Base-by-base conservation (phyloP, 805 yeast species). In the Saccharomycopsis javanensis region DNA sequence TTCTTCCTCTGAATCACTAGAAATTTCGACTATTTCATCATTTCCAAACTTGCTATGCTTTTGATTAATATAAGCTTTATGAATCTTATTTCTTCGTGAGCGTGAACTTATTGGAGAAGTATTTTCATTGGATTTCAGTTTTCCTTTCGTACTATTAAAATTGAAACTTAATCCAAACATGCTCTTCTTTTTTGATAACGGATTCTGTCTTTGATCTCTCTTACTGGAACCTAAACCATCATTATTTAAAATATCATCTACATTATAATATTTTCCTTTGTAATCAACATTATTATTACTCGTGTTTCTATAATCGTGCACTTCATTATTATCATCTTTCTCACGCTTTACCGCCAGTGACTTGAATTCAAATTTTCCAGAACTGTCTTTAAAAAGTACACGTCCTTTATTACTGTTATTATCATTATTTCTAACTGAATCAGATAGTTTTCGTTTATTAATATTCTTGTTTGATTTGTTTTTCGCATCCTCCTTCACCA, bases 401-500 rank as follows among this genome's bases (percentile, higher is more conserved):
- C 30, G 23, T 5, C 42, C 31, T 18, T 28, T 27, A 30, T 50
- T 34, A 28, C 34, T 57, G 51, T 52, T 53, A 54, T 38, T 45
- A 38, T 35, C 50, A 23, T 16, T 45, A 2, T 50, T 38, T 28
- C 30, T 28, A 5, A 54, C 54, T 10, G 57, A 50, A 11, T 18
- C 38, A 13, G 53, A 18, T 7, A 25, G 18, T 3, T 48, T 33
- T 16, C 37, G 37, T 27, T 53, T 42, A 18, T 37, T 34, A 18
- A 34, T 6, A 25, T 46, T 48, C 13, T 46, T 34, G 15, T 4
- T 23, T 5, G 34, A n/a, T 13, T 8, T 18, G 31, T 46, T 46
- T 31, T 37, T 51, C 13, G n/a, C 25, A 8, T 54, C 55, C 33
- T 57, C 60, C n/a, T 57, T 57, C 13, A 57, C 38, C 15, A 57